A percentile compares a stretch with the other conserved stretches of the same genome.
These are phyloP conservation scores for Syzygium grande DNA, from an alignment of 345 rosid species.

Conservation along the genomic window DNA sequence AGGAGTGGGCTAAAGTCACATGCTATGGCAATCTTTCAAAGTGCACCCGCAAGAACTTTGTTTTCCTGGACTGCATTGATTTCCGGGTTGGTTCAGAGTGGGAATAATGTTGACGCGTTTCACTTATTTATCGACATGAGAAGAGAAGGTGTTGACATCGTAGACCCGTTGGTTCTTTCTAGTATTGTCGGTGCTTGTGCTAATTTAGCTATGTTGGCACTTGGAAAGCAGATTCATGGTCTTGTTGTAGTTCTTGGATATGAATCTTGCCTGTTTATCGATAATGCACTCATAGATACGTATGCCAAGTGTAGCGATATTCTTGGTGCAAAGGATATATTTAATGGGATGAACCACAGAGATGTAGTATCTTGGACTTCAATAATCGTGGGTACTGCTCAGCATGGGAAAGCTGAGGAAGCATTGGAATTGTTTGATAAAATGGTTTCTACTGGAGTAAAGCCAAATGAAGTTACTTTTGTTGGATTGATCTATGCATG, in stretches of 20 bases:
- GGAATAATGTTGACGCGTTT: neutral
- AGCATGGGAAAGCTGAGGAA: slow-evolving; percentile 1
- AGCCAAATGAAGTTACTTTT: neutral
- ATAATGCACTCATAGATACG: neutral
- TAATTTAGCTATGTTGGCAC: neutral
- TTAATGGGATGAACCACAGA: neutral
- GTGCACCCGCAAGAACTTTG: neutral
- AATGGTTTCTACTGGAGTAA: neutral
- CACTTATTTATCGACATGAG: neutral
- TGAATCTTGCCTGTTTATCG: neutral
- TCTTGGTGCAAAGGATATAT: neutral
- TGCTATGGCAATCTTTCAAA: neutral
- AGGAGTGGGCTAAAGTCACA: neutral
- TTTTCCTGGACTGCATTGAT: neutral
- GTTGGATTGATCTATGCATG: slow-evolving; percentile 1
- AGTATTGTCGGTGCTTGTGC: neutral
- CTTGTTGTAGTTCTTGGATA: neutral
- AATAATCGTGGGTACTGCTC: neutral
- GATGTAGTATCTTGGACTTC: slow-evolving; percentile 1
- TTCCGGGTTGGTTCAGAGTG: neutral
- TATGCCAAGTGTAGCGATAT: neutral
- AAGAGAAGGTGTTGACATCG: neutral
- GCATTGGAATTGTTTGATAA: neutral
- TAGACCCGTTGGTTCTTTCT: neutral
- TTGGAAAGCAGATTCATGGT: neutral